Base-by-base conservation (phyloP, 257 asterid genomes). In the Marsdenia floribunda region DNA sequence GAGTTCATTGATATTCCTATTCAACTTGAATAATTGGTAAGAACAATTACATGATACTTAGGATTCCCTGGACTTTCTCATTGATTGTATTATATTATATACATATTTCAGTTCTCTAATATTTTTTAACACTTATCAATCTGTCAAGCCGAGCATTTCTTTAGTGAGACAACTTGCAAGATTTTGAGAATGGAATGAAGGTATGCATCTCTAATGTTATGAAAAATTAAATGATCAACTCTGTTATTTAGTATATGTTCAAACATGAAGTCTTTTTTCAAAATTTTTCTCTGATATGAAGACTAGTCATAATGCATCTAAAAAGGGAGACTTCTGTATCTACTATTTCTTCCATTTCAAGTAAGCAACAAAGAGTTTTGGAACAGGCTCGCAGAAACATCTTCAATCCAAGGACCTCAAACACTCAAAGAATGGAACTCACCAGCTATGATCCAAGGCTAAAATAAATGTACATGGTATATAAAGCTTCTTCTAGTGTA, bases 111-210 rank as follows among this genome's bases (percentile, higher is more conserved):
- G 54, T 67, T 58, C 61, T 50, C 7, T 63, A 50, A 49, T 53
- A 53, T 64, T 3, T n/a, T n/a, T 77, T 49, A 38, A 47, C 24
- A 14, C 9, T 35, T 70, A 60, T 74, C n/a, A 72, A 64, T 65
- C 16, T 63, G 18, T 71, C 75, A 65, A 72, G 68, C 61, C 59
- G 38, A 49, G 78, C 55, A n/a, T 69, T 80, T 72, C 78, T 75
- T 44, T 81, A 79, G 55, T 67, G 72, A 75, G 80, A 76, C 49
- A 75, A 76, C 52, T 66, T 75, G 42, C 79, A 75, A 0, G 78
- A 72, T 53, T 44, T 67, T 54, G 78, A 10, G 73, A 75, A 82
- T 52, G 83, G 74, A 33, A 78, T 79, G 70, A 59, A 72, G 80
- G 85, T 82, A 59, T 26, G 2, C 24, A 13, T 8, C 50, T 65